Conservation (phyloP, 2,329 filamentous ascomycete genomes). For the Cladophialophora exuberans region DNA sequence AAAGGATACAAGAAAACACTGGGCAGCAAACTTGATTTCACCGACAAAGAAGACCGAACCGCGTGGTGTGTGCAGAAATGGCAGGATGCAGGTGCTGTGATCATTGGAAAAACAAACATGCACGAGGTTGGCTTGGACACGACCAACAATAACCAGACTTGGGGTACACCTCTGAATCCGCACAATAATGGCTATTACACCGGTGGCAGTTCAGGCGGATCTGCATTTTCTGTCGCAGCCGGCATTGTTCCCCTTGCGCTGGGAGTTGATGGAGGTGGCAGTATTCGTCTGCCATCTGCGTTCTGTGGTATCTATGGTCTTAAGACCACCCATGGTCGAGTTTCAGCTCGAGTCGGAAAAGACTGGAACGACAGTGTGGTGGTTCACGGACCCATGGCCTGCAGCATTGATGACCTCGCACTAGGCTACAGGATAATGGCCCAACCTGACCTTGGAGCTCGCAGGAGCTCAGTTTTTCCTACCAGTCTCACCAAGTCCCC, state of each 20-base stretch:
- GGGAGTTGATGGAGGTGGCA: conserved; percentile 76
- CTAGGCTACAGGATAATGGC: conserved; percentile 82
- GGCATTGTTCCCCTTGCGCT: conserved; percentile 76
- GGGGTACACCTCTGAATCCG: conserved; percentile 77
- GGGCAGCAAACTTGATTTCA: conserved; percentile 66
- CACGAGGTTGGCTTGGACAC: conserved; percentile 80
- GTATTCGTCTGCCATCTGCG: conserved; percentile 70
- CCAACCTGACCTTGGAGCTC: conserved; percentile 63
- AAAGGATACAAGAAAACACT: conserved; percentile 70
- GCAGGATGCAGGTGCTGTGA: conserved; percentile 73
- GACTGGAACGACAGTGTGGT: conserved; percentile 65
- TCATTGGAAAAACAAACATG: conserved; percentile 78
- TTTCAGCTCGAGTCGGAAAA: conserved; percentile 61
- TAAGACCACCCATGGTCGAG: conserved; percentile 73
- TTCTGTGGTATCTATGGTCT: conserved; percentile 83
- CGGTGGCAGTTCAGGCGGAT: conserved; percentile 79
- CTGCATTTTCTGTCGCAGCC: conserved; percentile 68
- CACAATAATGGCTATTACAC: conserved; percentile 77
- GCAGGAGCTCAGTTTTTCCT: conserved; percentile 55
- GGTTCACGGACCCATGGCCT: conserved; percentile 75
- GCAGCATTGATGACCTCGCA: conserved; percentile 75
- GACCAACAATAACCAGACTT: conserved; percentile 77
- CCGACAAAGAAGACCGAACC: conserved; percentile 53
- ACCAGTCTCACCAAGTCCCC: conserved; percentile 52
- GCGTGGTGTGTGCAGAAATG: conserved; percentile 73